These are phyloP conservation scores for Psidium guajava DNA, from an alignment of 345 rosid species.

Conservation along the genomic window DNA sequence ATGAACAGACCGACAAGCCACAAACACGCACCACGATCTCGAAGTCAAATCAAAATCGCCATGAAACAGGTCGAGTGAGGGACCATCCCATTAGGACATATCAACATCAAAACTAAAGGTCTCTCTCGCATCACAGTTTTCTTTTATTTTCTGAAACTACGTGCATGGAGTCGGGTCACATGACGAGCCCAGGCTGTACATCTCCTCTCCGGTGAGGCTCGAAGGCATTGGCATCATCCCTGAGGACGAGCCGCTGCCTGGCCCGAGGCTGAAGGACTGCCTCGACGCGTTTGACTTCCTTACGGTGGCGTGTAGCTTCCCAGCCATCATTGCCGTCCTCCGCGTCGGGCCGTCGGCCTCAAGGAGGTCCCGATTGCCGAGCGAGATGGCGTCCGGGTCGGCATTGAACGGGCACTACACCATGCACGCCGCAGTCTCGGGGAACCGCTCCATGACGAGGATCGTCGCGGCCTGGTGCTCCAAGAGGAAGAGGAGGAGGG, in stretches of 20 bases:
- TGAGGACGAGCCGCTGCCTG: constrained; percentile 13
- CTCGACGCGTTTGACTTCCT: constrained; percentile 80
- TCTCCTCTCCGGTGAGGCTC: constrained; percentile 83
- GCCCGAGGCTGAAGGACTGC: constrained; percentile 34
- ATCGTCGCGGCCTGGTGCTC: constrained; percentile 86
- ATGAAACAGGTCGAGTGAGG: background rate
- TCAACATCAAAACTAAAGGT: background rate
- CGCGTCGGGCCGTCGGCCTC: constrained; percentile 87
- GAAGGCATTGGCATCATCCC: constrained; percentile 77
- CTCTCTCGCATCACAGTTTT: too few relatives aligned
- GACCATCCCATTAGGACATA: background rate
- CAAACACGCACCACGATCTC: background rate
- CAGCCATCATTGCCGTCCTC: constrained; percentile 65
- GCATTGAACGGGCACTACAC: constrained; percentile 58
- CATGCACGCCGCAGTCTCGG: constrained; percentile 74
- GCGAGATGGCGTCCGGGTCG: constrained; percentile 75
- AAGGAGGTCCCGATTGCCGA: constrained; percentile 65
- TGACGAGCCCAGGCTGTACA: constrained; percentile 68
- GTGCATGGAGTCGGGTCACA: constrained; percentile 49
- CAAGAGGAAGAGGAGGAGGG: constrained; percentile 70
- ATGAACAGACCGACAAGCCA: constrained; percentile 66
- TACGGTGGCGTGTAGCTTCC: constrained; percentile 71
- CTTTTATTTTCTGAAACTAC: background rate
- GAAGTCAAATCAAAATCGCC: background rate
- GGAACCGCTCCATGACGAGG: constrained; percentile 81